These are phyloP conservation scores for Blumeria hordei DNA, from an alignment of 2,329 filamentous ascomycete species.

Conservation along the genomic window DNA sequence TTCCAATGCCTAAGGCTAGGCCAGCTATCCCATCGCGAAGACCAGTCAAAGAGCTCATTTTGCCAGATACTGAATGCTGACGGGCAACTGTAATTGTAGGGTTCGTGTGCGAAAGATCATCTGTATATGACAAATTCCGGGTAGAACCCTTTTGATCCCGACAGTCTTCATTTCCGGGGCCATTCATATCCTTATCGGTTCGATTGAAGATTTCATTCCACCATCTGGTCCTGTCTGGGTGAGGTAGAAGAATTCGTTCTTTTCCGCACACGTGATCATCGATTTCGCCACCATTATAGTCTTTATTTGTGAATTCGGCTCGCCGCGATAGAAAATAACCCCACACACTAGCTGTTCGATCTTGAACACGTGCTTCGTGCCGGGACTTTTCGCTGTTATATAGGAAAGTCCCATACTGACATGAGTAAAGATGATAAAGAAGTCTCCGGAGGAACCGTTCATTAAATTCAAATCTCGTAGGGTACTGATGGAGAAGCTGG, in stretches of 20 bases:
- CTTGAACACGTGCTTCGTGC: constrained; percentile 38
- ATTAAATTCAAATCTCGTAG: constrained; percentile 83
- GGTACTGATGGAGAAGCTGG: constrained; percentile 66
- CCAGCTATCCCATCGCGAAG: constrained; percentile 22
- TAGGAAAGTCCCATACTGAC: constrained; percentile 90
- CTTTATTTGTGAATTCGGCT: constrained; percentile 58
- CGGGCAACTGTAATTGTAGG: neutral
- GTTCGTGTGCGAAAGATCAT: neutral
- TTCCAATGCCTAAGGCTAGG: constrained; percentile 18
- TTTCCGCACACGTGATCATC: constrained; percentile 60
- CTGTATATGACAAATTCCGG: neutral
- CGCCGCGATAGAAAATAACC: constrained; percentile 73
- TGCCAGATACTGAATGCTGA: neutral
- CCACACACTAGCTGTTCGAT: constrained; percentile 74
- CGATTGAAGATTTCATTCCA: constrained; percentile 78
- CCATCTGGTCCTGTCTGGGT: constrained; percentile 61
- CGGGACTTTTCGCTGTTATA: constrained; percentile 89
- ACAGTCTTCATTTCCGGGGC: constrained; percentile 27
- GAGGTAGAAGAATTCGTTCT: constrained; percentile 66
- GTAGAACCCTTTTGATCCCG: constrained; percentile 4
- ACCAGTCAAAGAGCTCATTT: constrained; percentile 17
- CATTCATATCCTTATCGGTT: constrained; percentile 83
- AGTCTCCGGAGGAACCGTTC: constrained; percentile 76
- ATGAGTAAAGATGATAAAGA: constrained; percentile 83
- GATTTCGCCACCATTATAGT: constrained; percentile 44